Evolutionary conservation across 2,329 filamentous ascomycete species (phyloP), one percentile per base, ranked within the genome.

Genomic region (Pleoardoris graminearum): DNA sequence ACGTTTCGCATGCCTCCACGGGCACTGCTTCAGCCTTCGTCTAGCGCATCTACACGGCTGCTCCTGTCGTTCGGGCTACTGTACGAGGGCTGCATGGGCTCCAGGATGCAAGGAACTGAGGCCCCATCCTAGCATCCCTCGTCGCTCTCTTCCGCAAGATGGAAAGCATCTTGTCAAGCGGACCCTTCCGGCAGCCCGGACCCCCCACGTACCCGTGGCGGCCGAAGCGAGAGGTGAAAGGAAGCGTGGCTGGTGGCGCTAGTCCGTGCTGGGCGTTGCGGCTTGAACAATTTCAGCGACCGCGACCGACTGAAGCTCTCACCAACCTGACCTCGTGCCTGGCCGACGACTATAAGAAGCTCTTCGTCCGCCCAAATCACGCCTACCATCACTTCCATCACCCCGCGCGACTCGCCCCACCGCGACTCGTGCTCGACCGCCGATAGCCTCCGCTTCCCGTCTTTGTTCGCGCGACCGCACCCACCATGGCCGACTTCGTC

Each of bases 401-500:
- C 25, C 38, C 21, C 37, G 37, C 30, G 27, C 38, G 17, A 44
- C 17, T 36, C 17, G 32, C 39, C 33, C 22, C 23, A 30, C 27
- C 27, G 19, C 36, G 44, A 50, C 41, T 51, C 47, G 36, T 30
- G 41, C 36, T 36, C 45, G 42, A 29, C 55, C 55, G 44, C 44
- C 58, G 48, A 59, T 27, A 37, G 48, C 55, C 54, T 58, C 51
- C 58, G 58, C 64, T 55, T 52, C 62, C 60, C 57, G n/a, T 60
- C 65, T 68, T 67, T 69, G 61, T 66, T 57, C 55, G 46, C 53
- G 25, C 21, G 32, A 29, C 30, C 16, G 32, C 27, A 47, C 29
- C 42, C 51, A 65, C 53, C 55, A 74, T 72, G 69, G 55, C 67
- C n/a, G 61, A 91, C 71, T 79, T 97, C 69, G 87, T 99, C 67